Evolutionary conservation across 2,329 filamentous ascomycete species (phyloP).

Genomic region (Pochonia chlamydosporia): DNA sequence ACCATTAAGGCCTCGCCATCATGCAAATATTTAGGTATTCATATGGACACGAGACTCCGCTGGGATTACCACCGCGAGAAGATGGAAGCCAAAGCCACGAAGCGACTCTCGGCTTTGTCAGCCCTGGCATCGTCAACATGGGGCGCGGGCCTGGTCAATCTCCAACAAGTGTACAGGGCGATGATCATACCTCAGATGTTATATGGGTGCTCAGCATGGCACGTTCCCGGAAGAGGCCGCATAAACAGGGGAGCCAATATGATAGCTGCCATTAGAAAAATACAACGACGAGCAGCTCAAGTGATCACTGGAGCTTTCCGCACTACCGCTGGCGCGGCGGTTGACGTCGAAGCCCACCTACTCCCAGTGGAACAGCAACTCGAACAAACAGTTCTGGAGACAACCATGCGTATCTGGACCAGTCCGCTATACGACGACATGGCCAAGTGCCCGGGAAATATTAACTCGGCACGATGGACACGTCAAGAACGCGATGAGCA

Average conservation of each 20-base stretch:
- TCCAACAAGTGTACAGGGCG: slow-evolving; percentile 19
- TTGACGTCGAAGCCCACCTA: slow-evolving; percentile 21
- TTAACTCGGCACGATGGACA: not conserved
- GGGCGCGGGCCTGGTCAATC: slow-evolving; percentile 15
- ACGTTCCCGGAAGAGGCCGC: slow-evolving; percentile 7
- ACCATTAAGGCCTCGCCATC: not conserved
- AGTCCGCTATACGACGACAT: slow-evolving; percentile 10
- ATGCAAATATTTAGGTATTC: not conserved
- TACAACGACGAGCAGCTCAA: slow-evolving; percentile 19
- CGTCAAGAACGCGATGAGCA: slow-evolving; percentile 2
- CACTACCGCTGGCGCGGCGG: slow-evolving; percentile 15
- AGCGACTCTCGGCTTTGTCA: slow-evolving; percentile 16
- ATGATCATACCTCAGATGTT: slow-evolving; percentile 19
- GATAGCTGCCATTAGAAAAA: slow-evolving; percentile 9
- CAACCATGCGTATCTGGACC: slow-evolving; percentile 16
- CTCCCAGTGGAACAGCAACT: slow-evolving; percentile 15
- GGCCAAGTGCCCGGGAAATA: not conserved
- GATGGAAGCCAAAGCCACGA: slow-evolving; percentile 14
- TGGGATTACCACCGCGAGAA: slow-evolving; percentile 17
- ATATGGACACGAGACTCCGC: slow-evolving; percentile 16
- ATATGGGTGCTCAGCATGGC: slow-evolving; percentile 21
- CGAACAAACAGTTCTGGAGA: slow-evolving; percentile 16
- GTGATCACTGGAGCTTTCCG: slow-evolving; percentile 21
- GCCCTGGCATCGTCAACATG: slow-evolving; percentile 18
- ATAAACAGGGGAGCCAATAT: slow-evolving; percentile 9